Evolutionary conservation across 306 rosid genomes (phyloP).

Genomic region (Lupinus albus): DNA sequence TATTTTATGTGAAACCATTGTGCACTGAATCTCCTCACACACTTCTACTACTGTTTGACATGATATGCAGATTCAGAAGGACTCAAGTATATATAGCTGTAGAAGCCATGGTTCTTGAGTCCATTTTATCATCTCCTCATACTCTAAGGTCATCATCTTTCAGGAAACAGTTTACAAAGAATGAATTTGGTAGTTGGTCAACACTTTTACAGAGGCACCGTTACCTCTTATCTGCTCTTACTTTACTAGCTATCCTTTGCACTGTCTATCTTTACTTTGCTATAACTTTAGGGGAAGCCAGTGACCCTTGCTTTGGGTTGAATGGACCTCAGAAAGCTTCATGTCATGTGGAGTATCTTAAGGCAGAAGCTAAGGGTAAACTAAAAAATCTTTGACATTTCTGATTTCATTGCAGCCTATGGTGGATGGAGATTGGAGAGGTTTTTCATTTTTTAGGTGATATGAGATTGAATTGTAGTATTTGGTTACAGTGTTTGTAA

Average conservation of each 20-base stretch:
- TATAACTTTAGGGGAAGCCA: slow-evolving; percentile 59
- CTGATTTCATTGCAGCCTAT: slow-evolving; percentile 17
- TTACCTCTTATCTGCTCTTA: slow-evolving; percentile 67
- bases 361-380: slow-evolving; percentile 54
- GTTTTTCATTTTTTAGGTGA: slow-evolving; percentile 14
- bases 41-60: slow-evolving; percentile 7
- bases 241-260: slow-evolving; percentile 63
- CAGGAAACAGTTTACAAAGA: slow-evolving; percentile 55
- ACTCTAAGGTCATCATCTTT: slow-evolving; percentile 62
- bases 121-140: slow-evolving; percentile 65
- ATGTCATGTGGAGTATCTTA: slow-evolving; percentile 66
- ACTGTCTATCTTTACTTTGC: slow-evolving; percentile 88
- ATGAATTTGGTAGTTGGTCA: slow-evolving; percentile 81
- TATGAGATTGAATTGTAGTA: slow-evolving; percentile 33
- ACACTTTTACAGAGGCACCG: slow-evolving; percentile 66
- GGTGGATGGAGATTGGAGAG: too few relatives aligned
- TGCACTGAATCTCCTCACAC: slow-evolving; percentile 12
- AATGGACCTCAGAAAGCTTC: slow-evolving; percentile 60
- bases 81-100: slow-evolving; percentile 39
- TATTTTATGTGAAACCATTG: not conserved
- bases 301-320: slow-evolving; percentile 56
- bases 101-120: slow-evolving; percentile 61
- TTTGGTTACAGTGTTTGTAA: slow-evolving; percentile 11
- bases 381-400: slow-evolving; percentile 52
- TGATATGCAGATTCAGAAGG: slow-evolving; percentile 47